Percentiles rank a stretch among this genome's conserved stretches.
Conservation (phyloP, 164 flowering plant genomes). For the Akebia trifoliata region DNA sequence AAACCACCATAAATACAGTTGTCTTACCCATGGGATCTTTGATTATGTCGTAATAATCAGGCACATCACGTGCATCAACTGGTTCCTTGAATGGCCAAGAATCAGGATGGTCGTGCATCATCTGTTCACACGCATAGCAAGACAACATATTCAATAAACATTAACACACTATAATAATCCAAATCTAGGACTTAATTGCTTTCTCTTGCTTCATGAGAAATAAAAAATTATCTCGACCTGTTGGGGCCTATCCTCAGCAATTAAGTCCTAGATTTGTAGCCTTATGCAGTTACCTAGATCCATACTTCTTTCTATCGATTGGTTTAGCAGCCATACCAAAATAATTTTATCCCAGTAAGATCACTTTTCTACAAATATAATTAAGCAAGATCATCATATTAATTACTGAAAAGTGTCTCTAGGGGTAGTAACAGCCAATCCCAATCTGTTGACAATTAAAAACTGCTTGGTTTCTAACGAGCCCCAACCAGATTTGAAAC, state of each 20-base stretch:
- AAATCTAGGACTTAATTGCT: no score
- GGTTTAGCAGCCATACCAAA: neutral
- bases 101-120: slow-evolving; percentile 89
- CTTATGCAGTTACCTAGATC: no score
- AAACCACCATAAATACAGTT: neutral
- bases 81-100: slow-evolving; percentile 99
- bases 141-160: neutral
- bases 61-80: slow-evolving; percentile 90
- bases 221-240: no score
- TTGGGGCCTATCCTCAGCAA: no score
- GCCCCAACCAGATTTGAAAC: no score
- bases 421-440: neutral
- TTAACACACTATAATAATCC: neutral
- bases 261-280: no score
- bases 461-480: no score
- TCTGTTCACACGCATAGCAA: slow-evolving; percentile 35
- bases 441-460: no score
- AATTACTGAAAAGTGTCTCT: neutral
- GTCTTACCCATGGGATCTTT: slow-evolving; percentile 93
- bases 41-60: slow-evolving; percentile 88
- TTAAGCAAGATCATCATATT: neutral
- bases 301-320: no score
- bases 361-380: neutral
- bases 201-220: neutral
- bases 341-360: neutral